Evolutionary conservation across 2,329 filamentous ascomycete genomes (phyloP).

Genomic region (Purpureocillium lavendulum): DNA sequence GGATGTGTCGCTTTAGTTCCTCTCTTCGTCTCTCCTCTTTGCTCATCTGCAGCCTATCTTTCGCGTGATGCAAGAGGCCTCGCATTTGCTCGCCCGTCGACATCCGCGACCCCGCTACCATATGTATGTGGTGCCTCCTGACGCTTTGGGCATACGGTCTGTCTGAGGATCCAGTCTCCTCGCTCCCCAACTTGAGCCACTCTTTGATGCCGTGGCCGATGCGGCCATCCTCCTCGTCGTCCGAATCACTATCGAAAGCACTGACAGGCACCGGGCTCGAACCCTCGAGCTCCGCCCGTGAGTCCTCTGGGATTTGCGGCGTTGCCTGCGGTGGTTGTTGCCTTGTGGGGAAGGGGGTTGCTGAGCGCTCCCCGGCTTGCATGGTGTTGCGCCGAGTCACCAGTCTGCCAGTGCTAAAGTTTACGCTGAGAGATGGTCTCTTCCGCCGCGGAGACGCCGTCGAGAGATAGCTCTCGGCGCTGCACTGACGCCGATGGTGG

Average conservation of each 20-base stretch:
- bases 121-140: neutral
- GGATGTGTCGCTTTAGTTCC: conserved; percentile 27
- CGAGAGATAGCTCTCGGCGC: neutral
- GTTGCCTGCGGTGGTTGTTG: neutral
- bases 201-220: conserved; percentile 7
- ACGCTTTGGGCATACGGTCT: neutral
- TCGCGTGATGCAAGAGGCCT: conserved; percentile 14
- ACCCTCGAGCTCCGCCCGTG: neutral
- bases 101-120: neutral
- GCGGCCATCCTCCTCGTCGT: conserved; percentile 17
- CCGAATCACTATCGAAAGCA: conserved; percentile 22
- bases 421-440: conserved; percentile 13
- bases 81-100: conserved; percentile 1
- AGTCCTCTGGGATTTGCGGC: no score
- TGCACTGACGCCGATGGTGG: neutral
- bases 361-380: conserved; percentile 2
- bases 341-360: neutral
- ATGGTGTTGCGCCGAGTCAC: conserved; percentile 16
- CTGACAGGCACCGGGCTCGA: conserved; percentile 12
- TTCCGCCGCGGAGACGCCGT: conserved; percentile 4
- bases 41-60: conserved; percentile 11
- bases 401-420: conserved; percentile 15
- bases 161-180: neutral
- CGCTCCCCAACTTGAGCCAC: conserved; percentile 6
- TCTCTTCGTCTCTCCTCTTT: conserved; percentile 24